Conservation (phyloP, 1,284 basidiomycete species). For the Tausonia pullulans region DNA sequence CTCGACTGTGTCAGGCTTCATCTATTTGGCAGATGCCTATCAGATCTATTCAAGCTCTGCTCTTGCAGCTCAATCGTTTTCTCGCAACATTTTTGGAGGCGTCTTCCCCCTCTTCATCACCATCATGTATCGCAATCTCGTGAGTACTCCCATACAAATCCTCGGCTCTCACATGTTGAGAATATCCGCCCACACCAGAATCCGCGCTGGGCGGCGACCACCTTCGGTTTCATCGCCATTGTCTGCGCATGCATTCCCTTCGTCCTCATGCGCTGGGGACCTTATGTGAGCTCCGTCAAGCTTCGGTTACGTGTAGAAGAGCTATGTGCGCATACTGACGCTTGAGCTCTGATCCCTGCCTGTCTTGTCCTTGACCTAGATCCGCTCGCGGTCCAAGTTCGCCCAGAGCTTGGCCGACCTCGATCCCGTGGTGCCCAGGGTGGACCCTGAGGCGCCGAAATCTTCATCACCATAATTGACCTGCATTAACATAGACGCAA, state of each 20-base stretch:
- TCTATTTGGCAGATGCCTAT: constrained; percentile 23
- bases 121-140: background rate
- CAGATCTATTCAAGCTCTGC: constrained; percentile 25
- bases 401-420: background rate
- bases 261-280: constrained; percentile 28
- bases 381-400: constrained; percentile 6
- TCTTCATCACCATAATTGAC: no score
- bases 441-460: no score
- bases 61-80: constrained; percentile 19
- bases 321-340: background rate
- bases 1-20: constrained; percentile 20
- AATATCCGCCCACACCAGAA: constrained; percentile 14
- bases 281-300: background rate
- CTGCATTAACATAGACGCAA: no score
- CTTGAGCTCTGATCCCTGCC: background rate
- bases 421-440: background rate
- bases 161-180: background rate
- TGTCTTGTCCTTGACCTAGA: background rate
- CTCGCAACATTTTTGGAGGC: constrained; percentile 18
- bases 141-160: no score
- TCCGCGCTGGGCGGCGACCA: constrained; percentile 18
- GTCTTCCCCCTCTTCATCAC: constrained; percentile 19
- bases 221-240: constrained; percentile 17
- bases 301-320: background rate
- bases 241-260: constrained; percentile 28